A percentile compares a stretch with the other conserved stretches of the same genome.
These are phyloP conservation scores for Fusarium avenaceum DNA, from an alignment of 2,329 filamentous ascomycete genomes.

Conservation along the genomic window DNA sequence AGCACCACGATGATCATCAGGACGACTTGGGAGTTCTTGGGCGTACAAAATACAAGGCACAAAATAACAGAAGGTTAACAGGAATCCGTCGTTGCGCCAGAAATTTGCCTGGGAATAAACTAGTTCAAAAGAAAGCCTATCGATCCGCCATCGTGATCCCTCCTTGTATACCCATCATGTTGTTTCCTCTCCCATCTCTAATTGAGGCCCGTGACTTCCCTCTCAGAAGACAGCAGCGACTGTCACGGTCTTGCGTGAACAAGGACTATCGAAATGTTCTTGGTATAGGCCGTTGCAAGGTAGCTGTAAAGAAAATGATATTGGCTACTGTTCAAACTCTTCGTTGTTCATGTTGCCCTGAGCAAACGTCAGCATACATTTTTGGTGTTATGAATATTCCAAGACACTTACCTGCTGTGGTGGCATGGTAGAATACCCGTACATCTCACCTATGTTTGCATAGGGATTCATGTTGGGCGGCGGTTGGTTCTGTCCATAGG, in stretches of 20 bases:
- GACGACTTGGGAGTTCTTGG: neutral
- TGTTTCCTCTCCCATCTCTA: neutral
- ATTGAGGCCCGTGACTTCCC: neutral
- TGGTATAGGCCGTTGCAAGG: neutral
- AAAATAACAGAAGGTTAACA: neutral
- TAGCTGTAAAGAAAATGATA: too few relatives aligned
- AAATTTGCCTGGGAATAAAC: neutral
- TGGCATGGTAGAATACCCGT: slow-evolving; percentile 83
- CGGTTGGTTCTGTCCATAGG: slow-evolving; percentile 83
- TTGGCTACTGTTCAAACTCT: slow-evolving; percentile 58
- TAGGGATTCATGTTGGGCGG: slow-evolving; percentile 74
- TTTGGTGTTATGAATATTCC: neutral
- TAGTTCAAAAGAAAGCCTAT: neutral
- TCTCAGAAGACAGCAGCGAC: neutral
- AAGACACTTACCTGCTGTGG: slow-evolving; percentile 79
- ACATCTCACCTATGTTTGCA: slow-evolving; percentile 85
- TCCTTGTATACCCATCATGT: neutral
- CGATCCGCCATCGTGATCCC: neutral
- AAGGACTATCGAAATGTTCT: too few relatives aligned
- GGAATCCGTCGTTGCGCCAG: neutral
- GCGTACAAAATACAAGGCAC: neutral
- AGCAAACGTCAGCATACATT: slow-evolving; percentile 27
- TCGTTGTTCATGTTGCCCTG: slow-evolving; percentile 62
- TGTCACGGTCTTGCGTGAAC: neutral
- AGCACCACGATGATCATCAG: slow-evolving; percentile 15